Evolutionary conservation across 108 stramenopile genomes (phyloP).

Genomic region (Chaetoceros tenuissimus): DNA sequence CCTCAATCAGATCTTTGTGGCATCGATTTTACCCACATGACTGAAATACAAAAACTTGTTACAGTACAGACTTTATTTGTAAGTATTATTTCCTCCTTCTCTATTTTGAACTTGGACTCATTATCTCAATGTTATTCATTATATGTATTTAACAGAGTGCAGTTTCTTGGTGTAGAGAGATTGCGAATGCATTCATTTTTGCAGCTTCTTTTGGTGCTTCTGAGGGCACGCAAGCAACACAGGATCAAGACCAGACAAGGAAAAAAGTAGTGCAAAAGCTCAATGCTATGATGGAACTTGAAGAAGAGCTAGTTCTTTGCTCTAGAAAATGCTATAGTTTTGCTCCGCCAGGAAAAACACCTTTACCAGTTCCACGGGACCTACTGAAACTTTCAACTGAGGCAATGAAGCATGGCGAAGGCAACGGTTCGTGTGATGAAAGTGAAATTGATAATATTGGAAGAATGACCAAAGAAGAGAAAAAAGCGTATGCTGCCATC

Average conservation of each 20-base stretch:
- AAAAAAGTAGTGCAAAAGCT: slow-evolving; percentile 8
- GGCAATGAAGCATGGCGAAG: not conserved
- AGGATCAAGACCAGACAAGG: not conserved
- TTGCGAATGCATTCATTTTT: slow-evolving; percentile 15
- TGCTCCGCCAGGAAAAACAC: slow-evolving; percentile 4
- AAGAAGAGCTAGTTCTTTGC: slow-evolving; percentile 6
- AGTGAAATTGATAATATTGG: not conserved
- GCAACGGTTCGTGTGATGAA: not conserved
- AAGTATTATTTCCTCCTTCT: no score
- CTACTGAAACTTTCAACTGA: no score
- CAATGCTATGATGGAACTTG: not conserved
- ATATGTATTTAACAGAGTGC: no score
- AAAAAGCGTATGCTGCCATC: not conserved
- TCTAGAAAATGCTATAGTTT: slow-evolving; percentile 3
- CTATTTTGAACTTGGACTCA: no score
- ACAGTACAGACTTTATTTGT: not conserved
- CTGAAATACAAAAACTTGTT: not conserved
- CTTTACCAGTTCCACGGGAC: not conserved
- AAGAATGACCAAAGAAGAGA: not conserved
- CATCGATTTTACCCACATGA: not conserved
- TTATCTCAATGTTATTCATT: no score
- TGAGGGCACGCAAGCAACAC: not conserved
- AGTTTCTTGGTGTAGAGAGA: slow-evolving; percentile 7
- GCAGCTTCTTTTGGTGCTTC: not conserved
- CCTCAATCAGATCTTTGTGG: not conserved